Evolutionary conservation across 2,329 filamentous ascomycete genomes (phyloP).

Genomic region (Venturiaceae sp.): DNA sequence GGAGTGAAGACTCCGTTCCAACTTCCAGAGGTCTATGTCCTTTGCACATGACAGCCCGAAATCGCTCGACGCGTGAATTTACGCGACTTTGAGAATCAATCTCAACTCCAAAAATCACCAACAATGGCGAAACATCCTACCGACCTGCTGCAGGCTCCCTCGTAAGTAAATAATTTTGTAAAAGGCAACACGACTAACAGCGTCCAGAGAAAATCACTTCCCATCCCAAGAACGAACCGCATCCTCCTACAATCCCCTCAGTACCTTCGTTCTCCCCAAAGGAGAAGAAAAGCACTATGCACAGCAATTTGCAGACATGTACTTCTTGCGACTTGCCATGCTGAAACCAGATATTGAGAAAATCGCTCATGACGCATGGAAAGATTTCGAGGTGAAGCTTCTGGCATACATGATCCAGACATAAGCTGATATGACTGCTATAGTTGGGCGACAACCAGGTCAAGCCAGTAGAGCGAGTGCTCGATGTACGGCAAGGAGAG

Average conservation of each 20-base stretch:
- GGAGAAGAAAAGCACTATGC: slow-evolving; percentile 61
- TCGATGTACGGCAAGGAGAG: slow-evolving; percentile 92
- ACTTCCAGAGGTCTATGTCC: too few species aligned
- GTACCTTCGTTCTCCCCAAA: slow-evolving; percentile 63
- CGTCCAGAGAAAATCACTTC: background rate
- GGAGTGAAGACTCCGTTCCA: background rate
- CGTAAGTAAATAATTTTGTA: background rate
- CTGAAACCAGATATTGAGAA: slow-evolving; percentile 76
- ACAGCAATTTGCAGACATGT: slow-evolving; percentile 97
- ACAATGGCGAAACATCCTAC: slow-evolving; percentile 3
- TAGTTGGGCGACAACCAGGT: slow-evolving; percentile 68
- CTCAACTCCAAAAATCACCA: background rate
- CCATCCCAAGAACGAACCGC: background rate
- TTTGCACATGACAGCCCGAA: background rate
- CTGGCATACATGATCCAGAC: background rate
- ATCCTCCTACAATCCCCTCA: slow-evolving; percentile 63
- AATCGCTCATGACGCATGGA: slow-evolving; percentile 67
- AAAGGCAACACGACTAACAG: background rate
- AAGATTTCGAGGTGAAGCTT: slow-evolving; percentile 49
- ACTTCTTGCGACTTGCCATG: slow-evolving; percentile 81
- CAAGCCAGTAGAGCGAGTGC: slow-evolving; percentile 70
- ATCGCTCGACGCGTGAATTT: background rate
- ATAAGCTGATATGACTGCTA: slow-evolving; percentile 10
- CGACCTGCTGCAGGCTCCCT: background rate
- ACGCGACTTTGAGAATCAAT: background rate